Evolutionary conservation across 2,329 filamentous ascomycete genomes (phyloP).

Genomic region (Sporothrix humicola): DNA sequence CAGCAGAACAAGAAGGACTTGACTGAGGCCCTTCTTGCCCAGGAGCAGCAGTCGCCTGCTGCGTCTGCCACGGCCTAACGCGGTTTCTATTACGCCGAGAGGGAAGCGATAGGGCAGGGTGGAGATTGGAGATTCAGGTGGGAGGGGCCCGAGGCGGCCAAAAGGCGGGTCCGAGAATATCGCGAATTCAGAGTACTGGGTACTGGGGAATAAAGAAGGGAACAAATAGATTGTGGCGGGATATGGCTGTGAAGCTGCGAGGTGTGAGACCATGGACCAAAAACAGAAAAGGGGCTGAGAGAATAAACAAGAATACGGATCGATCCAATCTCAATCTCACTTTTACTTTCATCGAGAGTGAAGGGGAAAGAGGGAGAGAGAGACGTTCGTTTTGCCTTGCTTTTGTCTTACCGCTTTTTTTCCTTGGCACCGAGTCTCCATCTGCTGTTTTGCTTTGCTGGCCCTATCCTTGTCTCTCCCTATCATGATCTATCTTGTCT

Average conservation of each 20-base stretch:
- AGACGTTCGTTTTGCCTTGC: background rate
- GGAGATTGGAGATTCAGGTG: too few relatives aligned
- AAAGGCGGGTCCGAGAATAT: too few relatives aligned
- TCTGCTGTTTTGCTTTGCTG: background rate
- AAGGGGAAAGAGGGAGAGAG: too few relatives aligned
- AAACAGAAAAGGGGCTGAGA: background rate
- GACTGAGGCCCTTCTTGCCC: conserved; percentile 65
- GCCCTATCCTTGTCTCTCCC: background rate
- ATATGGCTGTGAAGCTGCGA: background rate
- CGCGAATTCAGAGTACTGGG: too few relatives aligned
- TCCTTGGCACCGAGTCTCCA: background rate
- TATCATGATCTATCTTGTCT: too few relatives aligned
- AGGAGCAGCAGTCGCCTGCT: conserved; percentile 47
- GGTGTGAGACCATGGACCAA: background rate
- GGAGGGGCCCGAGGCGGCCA: background rate
- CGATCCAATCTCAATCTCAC: background rate
- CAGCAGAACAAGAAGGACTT: conserved; percentile 51
- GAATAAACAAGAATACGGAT: background rate
- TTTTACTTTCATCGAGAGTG: too few relatives aligned
- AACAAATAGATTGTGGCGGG: background rate
- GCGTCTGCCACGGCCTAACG: conserved; percentile 26
- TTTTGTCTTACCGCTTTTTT: conserved; percentile 9
- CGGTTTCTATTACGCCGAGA: conserved; percentile 14
- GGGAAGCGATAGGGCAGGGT: background rate
- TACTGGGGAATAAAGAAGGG: too few relatives aligned